A percentile compares a stretch with the other conserved stretches of the same genome.
phyloP scores from a whole-genome alignment of 768 basidiomycete genomes.

The Tremella mesenterica region DNA sequence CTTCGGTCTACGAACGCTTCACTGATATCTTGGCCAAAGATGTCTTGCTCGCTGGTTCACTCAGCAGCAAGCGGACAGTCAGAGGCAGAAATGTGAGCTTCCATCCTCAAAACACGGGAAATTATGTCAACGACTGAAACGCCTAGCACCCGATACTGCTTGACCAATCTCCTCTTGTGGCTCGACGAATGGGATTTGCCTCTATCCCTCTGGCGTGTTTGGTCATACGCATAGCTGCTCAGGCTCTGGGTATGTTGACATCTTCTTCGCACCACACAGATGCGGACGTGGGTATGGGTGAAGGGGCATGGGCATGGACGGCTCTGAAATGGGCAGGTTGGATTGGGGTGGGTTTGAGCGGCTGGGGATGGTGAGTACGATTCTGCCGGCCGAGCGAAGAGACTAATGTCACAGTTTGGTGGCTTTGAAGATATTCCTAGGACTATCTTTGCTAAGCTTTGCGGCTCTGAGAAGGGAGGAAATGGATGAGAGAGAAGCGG shows the following conservation, averaged over 20 bases:
- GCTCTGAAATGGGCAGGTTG: slow-evolving; percentile 49
- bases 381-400: not conserved
- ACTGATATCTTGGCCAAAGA: slow-evolving; percentile 93
- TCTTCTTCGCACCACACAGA: slow-evolving; percentile 15
- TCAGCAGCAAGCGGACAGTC: slow-evolving; percentile 5
- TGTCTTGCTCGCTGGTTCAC: slow-evolving; percentile 53
- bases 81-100: slow-evolving; percentile 52
- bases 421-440: slow-evolving; percentile 84
- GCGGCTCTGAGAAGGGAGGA: slow-evolving; percentile 64
- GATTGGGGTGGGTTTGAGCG: slow-evolving; percentile 27
- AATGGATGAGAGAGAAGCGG: slow-evolving; percentile 64
- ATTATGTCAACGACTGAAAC: not conserved
- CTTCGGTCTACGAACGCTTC: slow-evolving; percentile 88
- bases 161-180: slow-evolving; percentile 90
- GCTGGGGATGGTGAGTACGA: slow-evolving; percentile 71
- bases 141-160: slow-evolving; percentile 67
- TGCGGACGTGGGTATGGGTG: slow-evolving; percentile 8
- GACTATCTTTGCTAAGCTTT: slow-evolving; percentile 75
- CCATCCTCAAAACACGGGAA: not conserved
- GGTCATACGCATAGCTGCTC: slow-evolving; percentile 46
- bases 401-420: slow-evolving; percentile 51
- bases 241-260: slow-evolving; percentile 46
- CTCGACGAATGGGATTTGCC: slow-evolving; percentile 86
- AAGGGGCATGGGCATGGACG: slow-evolving; percentile 41
- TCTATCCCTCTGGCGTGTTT: slow-evolving; percentile 83